Base-by-base conservation (phyloP, 148 eudicot species). In the Tetragonia tetragonoides region DNA sequence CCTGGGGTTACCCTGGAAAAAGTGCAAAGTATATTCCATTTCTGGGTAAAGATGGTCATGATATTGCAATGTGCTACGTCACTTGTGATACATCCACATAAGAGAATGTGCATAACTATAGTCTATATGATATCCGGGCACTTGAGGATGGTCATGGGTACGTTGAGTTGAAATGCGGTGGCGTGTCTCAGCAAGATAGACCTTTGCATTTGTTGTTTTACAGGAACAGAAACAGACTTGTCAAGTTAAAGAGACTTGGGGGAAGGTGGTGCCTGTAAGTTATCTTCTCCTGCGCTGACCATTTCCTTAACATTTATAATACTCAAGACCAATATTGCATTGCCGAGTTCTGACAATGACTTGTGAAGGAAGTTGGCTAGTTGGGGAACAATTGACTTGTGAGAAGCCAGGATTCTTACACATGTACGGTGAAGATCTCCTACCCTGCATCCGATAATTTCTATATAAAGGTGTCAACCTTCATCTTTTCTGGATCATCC, bases 381-480 rank as follows among this genome's bases (percentile, higher is more conserved):
- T 46, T 11, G 51, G 16, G 24, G 41, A 15, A 56, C 5, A 51
- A 28, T 65, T 68, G 70, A 83, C 78, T 54, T 79, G 60, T 24
- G 44, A 76, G 41, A 54, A 38, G 77, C 75, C 74, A 64, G 38
- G 59, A 60, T 66, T 74, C 17, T 75, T 56, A 68, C 59, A 68
- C 75, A 63, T 74, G 82, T 60, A 60, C 24, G 53, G 66, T 74
- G 59, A 67, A 79, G 57, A 73, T 53, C 34, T 72, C 64, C 72
- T 70, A 34, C 23, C 47, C 61, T 77, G 59, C 37, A 56, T 59
- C 46, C 42, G n/a, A 39, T 3, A 59, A 28, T 67, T 1, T 73
- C 75, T 80, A 80, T 83, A 76, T 66, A 80, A 72, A 72, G 66
- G 66, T 63, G 60, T 68, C 54, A 60, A 76, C 60, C 2, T 38